Conservation (phyloP, 768 basidiomycete species). For the Omphalotus guepiniiformis region DNA sequence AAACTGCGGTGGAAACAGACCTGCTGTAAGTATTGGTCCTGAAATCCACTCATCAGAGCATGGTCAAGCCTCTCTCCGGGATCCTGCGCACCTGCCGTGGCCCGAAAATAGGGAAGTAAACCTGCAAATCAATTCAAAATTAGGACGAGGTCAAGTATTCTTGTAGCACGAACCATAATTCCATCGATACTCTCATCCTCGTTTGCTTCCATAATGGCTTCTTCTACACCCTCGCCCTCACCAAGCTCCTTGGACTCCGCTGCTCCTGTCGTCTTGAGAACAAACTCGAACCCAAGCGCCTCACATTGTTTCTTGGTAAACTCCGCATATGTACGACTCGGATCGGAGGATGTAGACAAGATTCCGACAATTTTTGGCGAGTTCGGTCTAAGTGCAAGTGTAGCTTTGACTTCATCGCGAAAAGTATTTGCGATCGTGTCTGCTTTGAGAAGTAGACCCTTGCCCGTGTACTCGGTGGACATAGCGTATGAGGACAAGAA, state of each 20-base stretch:
- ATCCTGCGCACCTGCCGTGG: constrained; percentile 64
- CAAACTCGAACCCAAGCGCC: constrained; percentile 82
- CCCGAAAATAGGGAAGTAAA: constrained; percentile 96
- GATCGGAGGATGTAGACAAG: constrained; percentile 76
- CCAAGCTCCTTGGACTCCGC: constrained; percentile 48
- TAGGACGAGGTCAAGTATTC: not conserved
- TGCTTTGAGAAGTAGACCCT: constrained; percentile 76
- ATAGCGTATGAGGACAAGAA: too few species aligned
- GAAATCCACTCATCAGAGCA: not conserved
- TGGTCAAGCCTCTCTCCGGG: not conserved
- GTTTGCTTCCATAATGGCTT: constrained; percentile 94
- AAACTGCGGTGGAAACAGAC: constrained; percentile 25
- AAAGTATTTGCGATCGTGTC: constrained; percentile 72
- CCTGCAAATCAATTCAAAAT: constrained; percentile 36
- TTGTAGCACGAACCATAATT: constrained; percentile 72
- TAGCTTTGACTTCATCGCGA: constrained; percentile 59
- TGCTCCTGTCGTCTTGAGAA: constrained; percentile 68
- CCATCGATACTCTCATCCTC: constrained; percentile 82
- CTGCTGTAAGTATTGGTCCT: constrained; percentile 98
- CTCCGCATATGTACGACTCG: constrained; percentile 80
- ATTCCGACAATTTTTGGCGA: constrained; percentile 85
- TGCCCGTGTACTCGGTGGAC: constrained; percentile 18
- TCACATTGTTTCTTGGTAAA: constrained; percentile 92
- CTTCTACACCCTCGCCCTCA: constrained; percentile 90
- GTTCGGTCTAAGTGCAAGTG: constrained; percentile 25